A percentile compares a stretch with the other conserved stretches of the same genome.
Conservation (phyloP, 108 stramenopile genomes). For the Hondaea fermentalgiana region DNA sequence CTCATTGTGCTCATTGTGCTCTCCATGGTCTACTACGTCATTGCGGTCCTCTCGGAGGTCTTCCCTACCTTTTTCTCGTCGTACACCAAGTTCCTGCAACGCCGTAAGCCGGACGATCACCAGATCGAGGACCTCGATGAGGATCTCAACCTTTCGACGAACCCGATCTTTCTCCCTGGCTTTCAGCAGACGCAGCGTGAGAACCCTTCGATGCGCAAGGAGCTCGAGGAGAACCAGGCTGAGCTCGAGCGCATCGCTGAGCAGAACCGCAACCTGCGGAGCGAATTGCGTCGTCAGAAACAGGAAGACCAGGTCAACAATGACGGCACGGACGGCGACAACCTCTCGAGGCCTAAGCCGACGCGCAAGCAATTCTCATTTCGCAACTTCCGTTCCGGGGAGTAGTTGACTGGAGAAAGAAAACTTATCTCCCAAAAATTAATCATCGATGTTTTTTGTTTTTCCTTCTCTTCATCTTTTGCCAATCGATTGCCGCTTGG, state of each 20-base stretch:
- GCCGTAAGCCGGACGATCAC: background rate
- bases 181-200: background rate
- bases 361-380: too few relatives aligned
- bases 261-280: background rate
- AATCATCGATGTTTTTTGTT: too few relatives aligned
- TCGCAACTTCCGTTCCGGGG: too few relatives aligned
- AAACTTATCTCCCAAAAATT: too few relatives aligned
- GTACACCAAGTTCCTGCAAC: background rate
- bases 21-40: background rate
- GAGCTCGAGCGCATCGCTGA: background rate
- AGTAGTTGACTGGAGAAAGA: too few relatives aligned
- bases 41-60: background rate
- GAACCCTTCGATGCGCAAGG: background rate
- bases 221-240: background rate
- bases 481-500: too few relatives aligned
- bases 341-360: too few relatives aligned
- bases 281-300: background rate
- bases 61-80: background rate
- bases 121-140: background rate
- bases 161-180: background rate
- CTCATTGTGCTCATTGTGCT: background rate
- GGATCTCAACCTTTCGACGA: background rate
- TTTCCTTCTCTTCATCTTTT: too few relatives aligned
- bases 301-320: background rate
- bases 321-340: too few relatives aligned